phyloP scores from a whole-genome alignment of 176 grass and related monocot species.

The Avena atlantica region DNA sequence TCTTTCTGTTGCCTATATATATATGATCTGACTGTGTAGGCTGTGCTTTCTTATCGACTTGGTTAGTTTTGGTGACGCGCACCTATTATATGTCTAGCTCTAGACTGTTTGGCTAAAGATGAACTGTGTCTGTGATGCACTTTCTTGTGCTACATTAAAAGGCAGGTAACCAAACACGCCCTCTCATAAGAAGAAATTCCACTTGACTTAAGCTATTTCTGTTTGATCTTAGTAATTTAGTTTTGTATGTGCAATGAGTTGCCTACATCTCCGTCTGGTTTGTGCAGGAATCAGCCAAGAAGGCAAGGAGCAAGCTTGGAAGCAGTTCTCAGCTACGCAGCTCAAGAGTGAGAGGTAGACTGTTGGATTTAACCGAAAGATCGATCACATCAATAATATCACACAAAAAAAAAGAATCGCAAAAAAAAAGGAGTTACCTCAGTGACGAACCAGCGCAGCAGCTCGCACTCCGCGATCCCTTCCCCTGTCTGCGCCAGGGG shows the following conservation, averaged over 20 bases:
- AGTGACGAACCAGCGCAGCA: slow-evolving; percentile 84
- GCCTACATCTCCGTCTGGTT: neutral
- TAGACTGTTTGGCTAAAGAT: neutral
- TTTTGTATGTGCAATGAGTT: neutral
- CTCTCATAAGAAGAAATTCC: neutral
- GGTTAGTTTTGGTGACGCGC: neutral
- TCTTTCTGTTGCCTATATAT: too few relatives aligned
- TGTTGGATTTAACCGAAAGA: neutral
- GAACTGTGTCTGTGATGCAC: neutral
- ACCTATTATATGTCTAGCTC: neutral
- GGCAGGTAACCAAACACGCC: neutral
- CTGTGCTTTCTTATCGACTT: neutral
- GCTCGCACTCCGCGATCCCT: slow-evolving; percentile 95
- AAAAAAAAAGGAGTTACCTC: slow-evolving; percentile 51
- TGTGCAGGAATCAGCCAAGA: neutral
- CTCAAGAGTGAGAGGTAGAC: neutral
- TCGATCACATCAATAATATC: neutral
- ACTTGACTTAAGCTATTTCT: neutral
- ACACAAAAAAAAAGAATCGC: neutral
- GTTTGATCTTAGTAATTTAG: neutral
- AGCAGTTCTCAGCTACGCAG: neutral
- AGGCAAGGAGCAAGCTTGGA: neutral
- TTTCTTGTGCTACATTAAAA: neutral
- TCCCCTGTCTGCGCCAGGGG: slow-evolving; percentile 93
- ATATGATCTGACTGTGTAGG: neutral